Conservation (phyloP, 2,329 filamentous ascomycete genomes). For the Pyrenophora graminea region DNA sequence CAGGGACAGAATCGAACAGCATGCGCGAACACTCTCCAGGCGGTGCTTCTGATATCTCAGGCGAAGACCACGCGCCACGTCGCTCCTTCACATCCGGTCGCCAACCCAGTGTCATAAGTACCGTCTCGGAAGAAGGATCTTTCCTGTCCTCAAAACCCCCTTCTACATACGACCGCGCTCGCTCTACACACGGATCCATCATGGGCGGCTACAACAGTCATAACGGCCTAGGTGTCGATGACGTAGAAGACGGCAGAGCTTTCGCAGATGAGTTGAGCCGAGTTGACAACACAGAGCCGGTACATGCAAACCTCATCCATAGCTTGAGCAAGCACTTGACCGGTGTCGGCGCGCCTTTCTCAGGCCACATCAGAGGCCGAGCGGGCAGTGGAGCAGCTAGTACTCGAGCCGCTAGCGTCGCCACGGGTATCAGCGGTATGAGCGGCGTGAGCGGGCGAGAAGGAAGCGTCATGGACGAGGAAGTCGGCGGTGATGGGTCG, state of each 20-base stretch:
- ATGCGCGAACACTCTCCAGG: conserved; percentile 39
- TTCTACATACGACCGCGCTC: conserved; percentile 22
- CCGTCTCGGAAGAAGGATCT: conserved; percentile 35
- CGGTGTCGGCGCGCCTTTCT: conserved; percentile 33
- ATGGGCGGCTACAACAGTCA: conserved; percentile 22
- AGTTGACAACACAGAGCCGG: conserved; percentile 44
- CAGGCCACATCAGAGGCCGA: conserved; percentile 19
- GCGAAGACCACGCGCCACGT: conserved; percentile 25
- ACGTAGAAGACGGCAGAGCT: conserved; percentile 35
- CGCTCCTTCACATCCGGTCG: conserved; percentile 41
- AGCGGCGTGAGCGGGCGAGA: conserved; percentile 4
- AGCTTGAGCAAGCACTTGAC: conserved; percentile 42
- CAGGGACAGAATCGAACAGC: conserved; percentile 36
- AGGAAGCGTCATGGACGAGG: background rate
- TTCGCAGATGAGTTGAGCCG: conserved; percentile 44
- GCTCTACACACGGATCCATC: conserved; percentile 31
- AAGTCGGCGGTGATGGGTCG: background rate
- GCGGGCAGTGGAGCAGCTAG: conserved; percentile 17
- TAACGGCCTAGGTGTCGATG: conserved; percentile 22
- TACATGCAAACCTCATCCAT: conserved; percentile 40
- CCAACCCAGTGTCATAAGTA: conserved; percentile 34
- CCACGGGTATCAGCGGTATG: conserved; percentile 7
- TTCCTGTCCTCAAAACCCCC: conserved; percentile 16
- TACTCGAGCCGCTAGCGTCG: conserved; percentile 19
- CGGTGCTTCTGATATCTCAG: conserved; percentile 33